These are phyloP conservation scores for Breynia disticha DNA, from an alignment of 441 rosid species.

Conservation along the genomic window DNA sequence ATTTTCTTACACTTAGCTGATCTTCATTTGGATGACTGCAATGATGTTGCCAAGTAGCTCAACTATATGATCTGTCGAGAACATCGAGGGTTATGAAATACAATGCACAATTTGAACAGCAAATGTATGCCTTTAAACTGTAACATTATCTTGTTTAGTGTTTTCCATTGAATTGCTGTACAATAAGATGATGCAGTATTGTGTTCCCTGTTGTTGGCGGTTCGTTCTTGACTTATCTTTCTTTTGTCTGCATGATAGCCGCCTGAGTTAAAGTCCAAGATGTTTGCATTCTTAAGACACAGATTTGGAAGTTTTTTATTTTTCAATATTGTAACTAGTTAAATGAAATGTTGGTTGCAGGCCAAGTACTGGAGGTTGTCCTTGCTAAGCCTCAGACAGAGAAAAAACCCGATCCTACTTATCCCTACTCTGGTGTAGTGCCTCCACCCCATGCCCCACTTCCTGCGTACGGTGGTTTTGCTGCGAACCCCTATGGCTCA, in stretches of 20 bases:
- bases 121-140: not conserved
- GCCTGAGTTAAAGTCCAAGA: too few species aligned
- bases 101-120: too few species aligned
- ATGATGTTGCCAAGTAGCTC: not conserved
- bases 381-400: conserved; percentile 93
- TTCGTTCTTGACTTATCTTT: too few species aligned
- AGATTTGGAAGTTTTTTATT: too few species aligned
- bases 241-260: too few species aligned
- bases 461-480: conserved; percentile 69
- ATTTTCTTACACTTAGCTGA: conserved; percentile 6
- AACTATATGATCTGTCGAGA: not conserved
- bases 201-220: too few species aligned
- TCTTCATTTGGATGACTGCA: too few species aligned
- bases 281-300: too few species aligned
- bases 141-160: too few species aligned
- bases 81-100: not conserved
- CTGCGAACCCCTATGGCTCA: conserved; percentile 58
- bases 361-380: conserved; percentile 78
- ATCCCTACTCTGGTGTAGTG: conserved; percentile 38
- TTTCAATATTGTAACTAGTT: too few species aligned
- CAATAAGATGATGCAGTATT: too few species aligned
- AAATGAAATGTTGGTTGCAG: conserved; percentile 21
- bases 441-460: conserved; percentile 38
- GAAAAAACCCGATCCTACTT: conserved; percentile 53
- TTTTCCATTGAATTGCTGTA: too few species aligned